Base-by-base conservation (phyloP, 257 asterid genomes). In the Fraxinus cuspidata region DNA sequence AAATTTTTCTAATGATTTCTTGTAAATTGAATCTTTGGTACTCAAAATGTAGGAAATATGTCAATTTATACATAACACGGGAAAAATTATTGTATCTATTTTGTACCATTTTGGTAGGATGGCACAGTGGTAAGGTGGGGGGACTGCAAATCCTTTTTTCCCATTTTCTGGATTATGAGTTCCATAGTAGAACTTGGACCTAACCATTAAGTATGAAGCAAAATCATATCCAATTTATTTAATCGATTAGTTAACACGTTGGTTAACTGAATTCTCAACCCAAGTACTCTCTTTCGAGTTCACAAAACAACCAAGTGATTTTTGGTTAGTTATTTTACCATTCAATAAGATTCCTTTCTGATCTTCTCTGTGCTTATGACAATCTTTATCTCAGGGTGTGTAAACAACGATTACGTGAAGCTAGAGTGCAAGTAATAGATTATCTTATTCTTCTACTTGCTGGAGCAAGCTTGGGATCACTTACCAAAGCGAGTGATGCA, bases 391-490 rank as follows among this genome's bases (percentile, higher is more conserved):
- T 74, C 88, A 89, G 93, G 84, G 75, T 89, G 19, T 53, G 88
- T 72, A 89, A 87, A 88, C 91, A 89, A 77, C 84, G 91, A n/a
- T 60, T 89, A 18, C 87, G 93, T 74, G 91, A 89, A 76, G 89
- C 93, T 21, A 87, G 82, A 78, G 86, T 86, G 29, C 91, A 87
- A 71, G 91, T 89, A 19, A 82, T 87, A 34, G 93, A 89, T 74
- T 89, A 89, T 84, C 89, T 89, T 51, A 89, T 89, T 76, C 82
- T 89, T 68, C 77, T 89, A 60, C 84, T 89, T 51, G 93, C 91
- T 35, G 93, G 93, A 29, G 93, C 87, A 9, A 85, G 91, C 66
- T 87, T 89, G 86, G 91, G 93, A 51, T 85, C 91, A 28, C 86
- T 89, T 42, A 82, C 89, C 9, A 79, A 72, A 53, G 89, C 93